Percentiles rank a stretch among this genome's conserved stretches.
Evolutionary conservation across 805 yeast genomes (phyloP).

Genomic region (Metschnikowia lachancei): DNA sequence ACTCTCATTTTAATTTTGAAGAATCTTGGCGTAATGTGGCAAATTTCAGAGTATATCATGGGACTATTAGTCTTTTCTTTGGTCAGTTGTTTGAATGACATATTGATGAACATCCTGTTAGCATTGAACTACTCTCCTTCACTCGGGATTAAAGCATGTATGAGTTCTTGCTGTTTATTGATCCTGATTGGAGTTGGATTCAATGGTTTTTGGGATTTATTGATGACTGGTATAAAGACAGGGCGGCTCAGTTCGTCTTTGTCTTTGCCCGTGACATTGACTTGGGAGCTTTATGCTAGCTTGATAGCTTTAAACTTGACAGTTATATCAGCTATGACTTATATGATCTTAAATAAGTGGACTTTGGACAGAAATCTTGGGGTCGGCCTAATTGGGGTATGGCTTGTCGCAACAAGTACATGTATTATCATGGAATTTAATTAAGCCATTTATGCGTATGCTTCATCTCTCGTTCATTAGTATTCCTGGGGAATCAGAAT

Average conservation of each 20-base stretch:
- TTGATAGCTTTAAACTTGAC: constrained; percentile 27
- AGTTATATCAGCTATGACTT: constrained; percentile 23
- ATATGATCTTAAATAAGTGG: constrained; percentile 36
- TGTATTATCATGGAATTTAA: constrained; percentile 8
- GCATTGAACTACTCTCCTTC: constrained; percentile 38
- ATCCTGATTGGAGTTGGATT: constrained; percentile 51
- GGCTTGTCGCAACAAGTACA: constrained; percentile 8
- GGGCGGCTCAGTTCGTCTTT: constrained; percentile 3
- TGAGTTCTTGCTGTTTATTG: constrained; percentile 52
- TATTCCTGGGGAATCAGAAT: background rate
- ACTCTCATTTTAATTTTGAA: constrained; percentile 33
- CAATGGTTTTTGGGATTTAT: constrained; percentile 37
- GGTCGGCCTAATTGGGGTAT: constrained; percentile 4
- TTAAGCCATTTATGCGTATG: background rate
- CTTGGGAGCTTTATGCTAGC: constrained; percentile 24
- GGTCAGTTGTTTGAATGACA: constrained; percentile 52
- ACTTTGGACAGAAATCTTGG: constrained; percentile 32
- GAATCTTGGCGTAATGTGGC: constrained; percentile 44
- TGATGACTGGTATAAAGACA: constrained; percentile 6
- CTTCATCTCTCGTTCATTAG: background rate
- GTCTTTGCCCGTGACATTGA: constrained; percentile 23
- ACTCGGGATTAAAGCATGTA: constrained; percentile 49
- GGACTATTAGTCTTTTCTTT: constrained; percentile 50
- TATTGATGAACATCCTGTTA: constrained; percentile 49
- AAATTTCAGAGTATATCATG: constrained; percentile 45